Percentiles rank a stretch among this genome's conserved stretches.
Evolutionary conservation across 177 flowering plant genomes (phyloP).

Genomic region (Tripterygium wilfordii): DNA sequence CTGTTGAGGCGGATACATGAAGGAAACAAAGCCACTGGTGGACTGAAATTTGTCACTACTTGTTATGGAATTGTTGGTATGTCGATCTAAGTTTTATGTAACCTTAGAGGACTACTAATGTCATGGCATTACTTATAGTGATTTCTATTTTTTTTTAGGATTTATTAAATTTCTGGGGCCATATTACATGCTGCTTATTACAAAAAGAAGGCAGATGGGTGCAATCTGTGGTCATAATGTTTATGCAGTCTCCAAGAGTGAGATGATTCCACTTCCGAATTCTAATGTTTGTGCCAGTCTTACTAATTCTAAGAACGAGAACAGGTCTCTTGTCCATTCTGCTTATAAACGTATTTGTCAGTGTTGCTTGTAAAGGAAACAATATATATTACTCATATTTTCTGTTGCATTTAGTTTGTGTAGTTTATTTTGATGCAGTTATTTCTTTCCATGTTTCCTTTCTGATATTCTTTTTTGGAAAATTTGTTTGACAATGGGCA

Average conservation of each 20-base stretch:
- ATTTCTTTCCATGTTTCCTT: no score
- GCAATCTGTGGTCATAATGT: constrained; percentile 40
- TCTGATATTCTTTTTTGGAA: no score
- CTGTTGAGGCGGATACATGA: constrained; percentile 42
- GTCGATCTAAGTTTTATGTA: constrained; percentile 2
- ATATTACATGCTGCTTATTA: constrained; percentile 51
- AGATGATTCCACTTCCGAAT: constrained; percentile 38
- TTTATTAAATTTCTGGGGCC: constrained; percentile 53
- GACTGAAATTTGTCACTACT: constrained; percentile 40
- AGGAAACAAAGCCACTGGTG: constrained; percentile 47
- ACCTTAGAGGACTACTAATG: neutral
- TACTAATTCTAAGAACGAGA: constrained; percentile 27
- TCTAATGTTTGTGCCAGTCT: constrained; percentile 15
- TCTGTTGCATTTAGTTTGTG: neutral
- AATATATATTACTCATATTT: neutral
- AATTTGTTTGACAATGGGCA: no score
- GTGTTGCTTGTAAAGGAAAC: neutral
- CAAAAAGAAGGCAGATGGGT: constrained; percentile 44
- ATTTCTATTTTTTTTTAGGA: constrained; percentile 20
- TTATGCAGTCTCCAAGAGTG: constrained; percentile 44
- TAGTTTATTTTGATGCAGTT: neutral
- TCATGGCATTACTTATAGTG: constrained; percentile 1
- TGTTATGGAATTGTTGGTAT: constrained; percentile 55
- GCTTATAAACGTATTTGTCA: constrained; percentile 1
- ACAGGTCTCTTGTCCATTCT: constrained; percentile 28